Percentiles rank a stretch among this genome's conserved stretches.
These are phyloP conservation scores for Vitis hybrid DNA, from an alignment of 177 flowering plant genomes.

Conservation along the genomic window DNA sequence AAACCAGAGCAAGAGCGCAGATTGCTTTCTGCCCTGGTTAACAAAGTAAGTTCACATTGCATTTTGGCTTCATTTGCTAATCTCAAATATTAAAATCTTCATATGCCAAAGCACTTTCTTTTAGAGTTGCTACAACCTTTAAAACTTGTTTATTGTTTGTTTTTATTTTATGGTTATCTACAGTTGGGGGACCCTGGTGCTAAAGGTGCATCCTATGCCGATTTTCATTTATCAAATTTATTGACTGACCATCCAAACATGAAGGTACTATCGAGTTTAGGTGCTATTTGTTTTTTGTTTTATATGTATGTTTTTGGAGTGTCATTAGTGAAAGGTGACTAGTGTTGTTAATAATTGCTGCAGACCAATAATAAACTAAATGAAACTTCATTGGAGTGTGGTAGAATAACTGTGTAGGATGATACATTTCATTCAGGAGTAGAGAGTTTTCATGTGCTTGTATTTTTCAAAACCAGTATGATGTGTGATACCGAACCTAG, in stretches of 20 bases:
- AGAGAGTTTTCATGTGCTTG: not conserved
- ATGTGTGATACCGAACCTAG: not conserved
- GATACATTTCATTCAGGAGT: not conserved
- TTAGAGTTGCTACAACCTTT: not conserved
- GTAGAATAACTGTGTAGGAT: not conserved
- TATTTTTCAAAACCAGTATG: not conserved
- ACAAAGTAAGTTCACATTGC: conserved; percentile 64
- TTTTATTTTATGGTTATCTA: conserved; percentile 16
- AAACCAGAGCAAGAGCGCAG: conserved; percentile 95
- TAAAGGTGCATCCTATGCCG: conserved; percentile 88
- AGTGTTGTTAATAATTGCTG: not conserved
- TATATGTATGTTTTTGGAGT: not conserved
- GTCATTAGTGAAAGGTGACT: no score
- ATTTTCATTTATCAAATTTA: conserved; percentile 74
- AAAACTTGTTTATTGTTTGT: conserved; percentile 14
- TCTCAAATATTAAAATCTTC: not conserved
- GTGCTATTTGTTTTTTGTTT: not conserved
- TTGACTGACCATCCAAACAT: conserved; percentile 91
- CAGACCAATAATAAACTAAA: not conserved
- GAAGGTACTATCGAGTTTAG: conserved; percentile 54
- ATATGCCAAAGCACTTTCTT: not conserved
- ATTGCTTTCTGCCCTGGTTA: conserved; percentile 78
- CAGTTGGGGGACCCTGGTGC: conserved; percentile 97
- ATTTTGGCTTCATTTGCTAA: not conserved
- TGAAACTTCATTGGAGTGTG: not conserved